phyloP scores from a whole-genome alignment of 495 filamentous ascomycete genomes.

The Xeromyces bisporus region DNA sequence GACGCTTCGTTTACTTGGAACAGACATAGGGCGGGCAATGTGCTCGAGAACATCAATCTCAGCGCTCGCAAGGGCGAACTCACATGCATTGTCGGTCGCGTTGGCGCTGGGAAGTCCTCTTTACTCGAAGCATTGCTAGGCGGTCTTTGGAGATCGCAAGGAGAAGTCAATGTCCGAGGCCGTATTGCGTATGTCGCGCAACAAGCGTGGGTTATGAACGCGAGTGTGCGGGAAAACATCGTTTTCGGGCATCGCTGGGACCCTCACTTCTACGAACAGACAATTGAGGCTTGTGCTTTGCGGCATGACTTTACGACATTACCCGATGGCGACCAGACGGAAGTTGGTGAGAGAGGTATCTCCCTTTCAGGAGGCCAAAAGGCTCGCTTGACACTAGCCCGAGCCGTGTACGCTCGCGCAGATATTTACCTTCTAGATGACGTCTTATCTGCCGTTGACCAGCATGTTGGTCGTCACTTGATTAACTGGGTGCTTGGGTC shows the following conservation, averaged over 20 bases:
- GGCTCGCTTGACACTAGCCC: constrained; percentile 81
- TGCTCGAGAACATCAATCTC: constrained; percentile 66
- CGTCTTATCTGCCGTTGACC: constrained; percentile 87
- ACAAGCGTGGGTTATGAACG: constrained; percentile 94
- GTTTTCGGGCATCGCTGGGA: constrained; percentile 94
- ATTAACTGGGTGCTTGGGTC: constrained; percentile 84
- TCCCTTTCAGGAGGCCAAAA: constrained; percentile 95
- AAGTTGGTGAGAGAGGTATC: constrained; percentile 94
- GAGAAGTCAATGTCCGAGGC: constrained; percentile 69
- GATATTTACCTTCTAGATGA: constrained; percentile 95
- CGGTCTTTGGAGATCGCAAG: constrained; percentile 77
- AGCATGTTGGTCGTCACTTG: constrained; percentile 88
- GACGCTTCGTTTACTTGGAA: constrained; percentile 94
- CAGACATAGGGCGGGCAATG: constrained; percentile 43
- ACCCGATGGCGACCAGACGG: constrained; percentile 90
- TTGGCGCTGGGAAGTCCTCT: constrained; percentile 88
- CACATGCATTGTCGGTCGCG: constrained; percentile 84
- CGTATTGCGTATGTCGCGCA: constrained; percentile 82
- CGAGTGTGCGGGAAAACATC: constrained; percentile 90
- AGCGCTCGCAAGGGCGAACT: constrained; percentile 80
- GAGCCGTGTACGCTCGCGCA: constrained; percentile 93
- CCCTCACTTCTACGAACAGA: constrained; percentile 84
- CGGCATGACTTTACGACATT: constrained; percentile 80
- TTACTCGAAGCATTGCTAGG: constrained; percentile 75
- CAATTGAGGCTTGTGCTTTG: constrained; percentile 85